Base-by-base conservation (phyloP, 2,329 filamentous ascomycete species). In the Tothia fuscella region DNA sequence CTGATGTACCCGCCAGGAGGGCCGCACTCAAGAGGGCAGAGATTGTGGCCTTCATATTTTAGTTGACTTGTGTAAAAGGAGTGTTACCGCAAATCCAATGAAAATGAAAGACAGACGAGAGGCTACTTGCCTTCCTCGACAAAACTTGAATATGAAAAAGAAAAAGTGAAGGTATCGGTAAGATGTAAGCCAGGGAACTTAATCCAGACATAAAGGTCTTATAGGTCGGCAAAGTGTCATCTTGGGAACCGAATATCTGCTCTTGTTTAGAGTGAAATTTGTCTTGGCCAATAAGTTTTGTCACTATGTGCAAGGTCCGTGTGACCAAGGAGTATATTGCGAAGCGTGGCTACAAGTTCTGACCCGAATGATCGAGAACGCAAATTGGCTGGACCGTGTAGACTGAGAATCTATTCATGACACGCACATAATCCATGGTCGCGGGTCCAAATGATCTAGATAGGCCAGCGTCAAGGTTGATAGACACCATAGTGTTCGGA, bases 361-460 rank as follows among this genome's bases (percentile, higher is more conserved):
- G n/a, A 25, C 14, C 14, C n/a, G n/a, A 17, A 21, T 21, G 28
- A 37, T 37, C 16, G 22, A 10, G 21, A 26, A 26, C 9, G 19
- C 22, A 25, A 17, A 26, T 16, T 17, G 28, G 25, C 25, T 16
- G 21, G 22, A 16, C 21, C 35, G 35, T 26, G 22, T 14, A 10
- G 35, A 37, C 28, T 25, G 7, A 26, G 12, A 25, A 12, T 9
- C n/a, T 1, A 17, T 37, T 4, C n/a, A 25, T 5, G 22, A 37
- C 20, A 14, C n/a, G 25, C n/a, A 37, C 14, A 26, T 9, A 21
- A 16, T 6, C 16, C 14, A 14, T 21, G 10, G 21, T 37, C 22
- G 21, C 35, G 35, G 35, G 21, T 16, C 28, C 19, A 37, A 25
- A n/a, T 25, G n/a, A 26, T 37, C 21, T 37, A 37, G 35, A 37